Evolutionary conservation across 768 basidiomycete species (phyloP), one percentile per base, ranked within the genome.

Genomic region (Clitopilus hobsonii): DNA sequence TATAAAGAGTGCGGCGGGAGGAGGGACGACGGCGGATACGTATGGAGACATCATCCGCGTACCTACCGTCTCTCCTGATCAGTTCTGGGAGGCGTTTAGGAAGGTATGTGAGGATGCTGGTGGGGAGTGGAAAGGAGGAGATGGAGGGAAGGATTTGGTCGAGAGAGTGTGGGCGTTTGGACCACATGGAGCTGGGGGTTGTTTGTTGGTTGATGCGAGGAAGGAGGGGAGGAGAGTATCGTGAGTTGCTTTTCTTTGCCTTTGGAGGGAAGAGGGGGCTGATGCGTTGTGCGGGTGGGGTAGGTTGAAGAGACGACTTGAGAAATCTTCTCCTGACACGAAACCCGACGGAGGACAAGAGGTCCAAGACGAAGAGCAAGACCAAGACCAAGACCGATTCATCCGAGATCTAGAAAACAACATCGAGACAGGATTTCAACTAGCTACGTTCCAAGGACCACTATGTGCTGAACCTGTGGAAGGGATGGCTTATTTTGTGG

Each of bases 401-500:
- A 67, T 71, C 49, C 69, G 69, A 20, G 73, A 93, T 58, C 91
- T 98, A 58, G 88, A 94, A 60, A 84, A 84, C 53, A 79, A 89
- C 59, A 77, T 98, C 26, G 94, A 98, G 67, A 89, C 88, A 3
- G 96, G 95, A 1, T 99, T 99, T 71, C 95, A 97, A 71, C 80
- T 98, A 48, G 95, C 94, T 0, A 89, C 88, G 1, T 89, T 94
- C 67, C 93, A 95, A 69, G 97, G 97, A 0, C 96, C 97, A 11
- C 71, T 99, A 18, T 98, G 97, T 61, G 89, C 88, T 6, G 97
- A 99, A 68, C 97, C 97, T 1, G 84, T 98, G 6, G 88, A 95
- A 60, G 96, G 96, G 0, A 74, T 99, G 74, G 92, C 86, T 0
- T 98, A 88, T 72, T 91, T 96, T 57, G 80, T 98, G 1, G 94